These are phyloP conservation scores for Cylindrodendrum hubeiense DNA, from an alignment of 2,329 filamentous ascomycete species.

Conservation along the genomic window DNA sequence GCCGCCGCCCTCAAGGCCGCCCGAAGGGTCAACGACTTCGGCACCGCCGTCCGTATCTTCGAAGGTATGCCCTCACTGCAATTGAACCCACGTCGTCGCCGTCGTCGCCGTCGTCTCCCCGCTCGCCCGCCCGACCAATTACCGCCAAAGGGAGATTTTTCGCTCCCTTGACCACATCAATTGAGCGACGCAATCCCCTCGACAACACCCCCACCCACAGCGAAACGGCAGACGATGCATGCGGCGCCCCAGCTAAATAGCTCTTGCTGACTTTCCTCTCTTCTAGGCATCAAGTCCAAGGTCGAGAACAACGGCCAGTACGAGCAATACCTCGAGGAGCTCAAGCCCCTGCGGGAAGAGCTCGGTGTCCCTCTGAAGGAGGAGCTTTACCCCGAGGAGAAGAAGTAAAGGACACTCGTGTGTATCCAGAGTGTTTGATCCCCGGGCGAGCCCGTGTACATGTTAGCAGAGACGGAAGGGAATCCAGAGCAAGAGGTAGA, in stretches of 20 bases:
- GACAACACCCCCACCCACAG: slow-evolving; percentile 5
- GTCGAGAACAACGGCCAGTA: slow-evolving; percentile 99
- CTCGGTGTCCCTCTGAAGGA: slow-evolving; percentile 93
- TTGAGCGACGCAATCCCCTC: slow-evolving; percentile 19
- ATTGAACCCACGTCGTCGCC: slow-evolving; percentile 28
- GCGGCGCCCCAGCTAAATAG: neutral
- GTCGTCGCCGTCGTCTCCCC: slow-evolving; percentile 28
- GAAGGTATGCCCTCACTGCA: slow-evolving; percentile 76
- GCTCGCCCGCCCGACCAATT: slow-evolving; percentile 18
- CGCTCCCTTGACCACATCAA: slow-evolving; percentile 21
- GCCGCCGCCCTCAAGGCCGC: slow-evolving; percentile 93
- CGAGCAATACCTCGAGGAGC: slow-evolving; percentile 93
- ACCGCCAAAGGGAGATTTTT: slow-evolving; percentile 2
- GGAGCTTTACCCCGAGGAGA: slow-evolving; percentile 83
- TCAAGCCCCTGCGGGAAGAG: slow-evolving; percentile 93
- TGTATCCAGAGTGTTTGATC: slow-evolving; percentile 35
- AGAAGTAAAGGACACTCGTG: slow-evolving; percentile 55
- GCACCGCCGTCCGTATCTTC: slow-evolving; percentile 97
- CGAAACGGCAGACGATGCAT: slow-evolving; percentile 11
- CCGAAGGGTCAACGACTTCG: slow-evolving; percentile 97
- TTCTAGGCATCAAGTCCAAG: slow-evolving; percentile 94
- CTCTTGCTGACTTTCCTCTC: slow-evolving; percentile 35
- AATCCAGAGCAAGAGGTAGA: slow-evolving; percentile 47
- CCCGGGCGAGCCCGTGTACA: slow-evolving; percentile 50
- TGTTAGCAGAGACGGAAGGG: slow-evolving; percentile 48